These are phyloP conservation scores for Populus pruinosa DNA, from an alignment of 345 rosid species.

Conservation along the genomic window DNA sequence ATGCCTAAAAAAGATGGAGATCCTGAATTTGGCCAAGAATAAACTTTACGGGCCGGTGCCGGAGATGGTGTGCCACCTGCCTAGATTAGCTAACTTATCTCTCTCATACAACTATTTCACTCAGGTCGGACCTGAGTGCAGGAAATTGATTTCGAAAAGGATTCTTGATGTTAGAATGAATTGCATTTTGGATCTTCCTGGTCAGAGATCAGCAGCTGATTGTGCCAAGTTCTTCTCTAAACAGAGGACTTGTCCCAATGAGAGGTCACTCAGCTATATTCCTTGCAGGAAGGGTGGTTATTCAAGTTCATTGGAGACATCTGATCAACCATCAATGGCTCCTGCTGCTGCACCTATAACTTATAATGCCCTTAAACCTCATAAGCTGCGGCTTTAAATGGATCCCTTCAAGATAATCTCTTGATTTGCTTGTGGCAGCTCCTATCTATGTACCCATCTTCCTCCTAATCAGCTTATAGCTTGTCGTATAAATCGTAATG, in stretches of 20 bases:
- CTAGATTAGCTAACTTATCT: constrained; percentile 27
- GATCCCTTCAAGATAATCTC: background rate
- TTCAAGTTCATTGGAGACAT: background rate
- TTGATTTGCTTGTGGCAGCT: background rate
- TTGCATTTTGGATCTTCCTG: constrained; percentile 56
- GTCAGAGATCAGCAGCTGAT: constrained; percentile 29
- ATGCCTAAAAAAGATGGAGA: constrained; percentile 38
- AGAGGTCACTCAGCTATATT: constrained; percentile 19
- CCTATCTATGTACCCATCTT: no score
- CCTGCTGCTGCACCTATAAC: constrained; percentile 16
- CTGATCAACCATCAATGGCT: background rate
- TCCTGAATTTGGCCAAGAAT: constrained; percentile 39
- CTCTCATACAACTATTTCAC: constrained; percentile 54
- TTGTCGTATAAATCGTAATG: background rate
- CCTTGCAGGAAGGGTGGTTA: constrained; percentile 31
- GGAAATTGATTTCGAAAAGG: constrained; percentile 28
- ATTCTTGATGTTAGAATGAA: constrained; percentile 41
- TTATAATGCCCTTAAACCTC: constrained; percentile 27
- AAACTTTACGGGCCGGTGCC: constrained; percentile 44
- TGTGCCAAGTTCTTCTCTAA: constrained; percentile 39
- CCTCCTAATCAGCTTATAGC: background rate
- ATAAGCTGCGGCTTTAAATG: constrained; percentile 4
- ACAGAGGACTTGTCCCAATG: constrained; percentile 12
- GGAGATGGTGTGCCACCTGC: constrained; percentile 46
- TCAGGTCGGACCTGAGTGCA: constrained; percentile 48